These are phyloP conservation scores for Lepidium africanum DNA, from an alignment of 345 rosid genomes.

Conservation along the genomic window DNA sequence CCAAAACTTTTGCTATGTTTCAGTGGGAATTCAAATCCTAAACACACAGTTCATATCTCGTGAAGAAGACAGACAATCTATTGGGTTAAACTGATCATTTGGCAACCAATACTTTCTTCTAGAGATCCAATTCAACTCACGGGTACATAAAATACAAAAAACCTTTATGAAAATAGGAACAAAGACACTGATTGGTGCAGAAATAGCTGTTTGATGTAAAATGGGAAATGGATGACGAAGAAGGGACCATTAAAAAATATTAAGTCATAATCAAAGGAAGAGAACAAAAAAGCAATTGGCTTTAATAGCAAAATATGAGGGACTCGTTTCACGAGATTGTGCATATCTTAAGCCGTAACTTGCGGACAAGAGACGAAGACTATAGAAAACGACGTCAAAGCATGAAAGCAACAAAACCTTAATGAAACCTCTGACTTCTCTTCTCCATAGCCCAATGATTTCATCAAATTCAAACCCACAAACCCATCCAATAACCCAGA, in stretches of 20 bases:
- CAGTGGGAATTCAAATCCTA: background rate
- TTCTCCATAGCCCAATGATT: background rate
- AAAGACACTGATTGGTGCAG: background rate
- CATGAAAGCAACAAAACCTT: conserved; percentile 1
- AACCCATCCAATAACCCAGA: background rate
- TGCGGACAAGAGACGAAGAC: conserved; percentile 14
- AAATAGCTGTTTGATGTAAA: conserved; percentile 9
- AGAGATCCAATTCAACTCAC: background rate
- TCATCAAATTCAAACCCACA: background rate
- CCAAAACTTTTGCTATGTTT: background rate
- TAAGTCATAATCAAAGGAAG: conserved; percentile 2
- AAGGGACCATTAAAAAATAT: conserved; percentile 26
- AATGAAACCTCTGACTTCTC: conserved; percentile 1
- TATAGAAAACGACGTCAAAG: conserved; percentile 23
- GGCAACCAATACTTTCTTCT: background rate
- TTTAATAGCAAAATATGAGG: conserved; percentile 5
- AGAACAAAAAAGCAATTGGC: conserved; percentile 17
- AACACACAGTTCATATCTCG: background rate
- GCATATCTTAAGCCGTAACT: conserved; percentile 26
- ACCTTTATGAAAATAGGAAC: background rate
- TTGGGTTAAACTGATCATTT: background rate
- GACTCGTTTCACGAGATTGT: conserved; percentile 16
- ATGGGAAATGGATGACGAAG: conserved; percentile 10
- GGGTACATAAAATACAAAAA: conserved; percentile 10
- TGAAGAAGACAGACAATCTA: background rate